These are phyloP conservation scores for Malassezia psittaci DNA, from an alignment of 1,284 basidiomycete genomes.

Conservation along the genomic window DNA sequence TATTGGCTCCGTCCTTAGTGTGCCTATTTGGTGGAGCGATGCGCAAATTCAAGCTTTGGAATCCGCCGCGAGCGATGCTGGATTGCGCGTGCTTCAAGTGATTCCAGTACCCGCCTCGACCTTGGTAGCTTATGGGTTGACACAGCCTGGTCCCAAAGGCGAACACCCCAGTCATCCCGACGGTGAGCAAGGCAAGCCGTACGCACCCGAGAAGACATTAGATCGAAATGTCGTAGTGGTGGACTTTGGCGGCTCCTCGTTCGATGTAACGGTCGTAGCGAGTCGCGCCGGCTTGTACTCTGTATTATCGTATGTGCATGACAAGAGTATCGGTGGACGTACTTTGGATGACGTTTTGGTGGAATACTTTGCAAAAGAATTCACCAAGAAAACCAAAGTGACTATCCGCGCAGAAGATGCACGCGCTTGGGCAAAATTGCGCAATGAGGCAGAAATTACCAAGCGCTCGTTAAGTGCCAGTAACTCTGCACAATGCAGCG, in stretches of 20 bases:
- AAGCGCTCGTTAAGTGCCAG: slow-evolving; percentile 86
- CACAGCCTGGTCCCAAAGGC: slow-evolving; percentile 51
- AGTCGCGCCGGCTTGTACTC: slow-evolving; percentile 55
- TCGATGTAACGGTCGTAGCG: slow-evolving; percentile 52
- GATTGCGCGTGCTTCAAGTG: slow-evolving; percentile 67
- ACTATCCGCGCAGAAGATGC: slow-evolving; percentile 54
- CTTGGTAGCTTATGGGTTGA: slow-evolving; percentile 53
- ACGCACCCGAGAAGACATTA: slow-evolving; percentile 50
- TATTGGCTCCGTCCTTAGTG: slow-evolving; percentile 71
- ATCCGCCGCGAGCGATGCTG: slow-evolving; percentile 62
- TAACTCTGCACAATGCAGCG: slow-evolving; percentile 72
- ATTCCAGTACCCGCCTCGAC: slow-evolving; percentile 72
- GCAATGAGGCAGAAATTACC: slow-evolving; percentile 84
- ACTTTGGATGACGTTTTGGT: slow-evolving; percentile 72
- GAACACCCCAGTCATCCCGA: slow-evolving; percentile 40
- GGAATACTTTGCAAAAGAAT: slow-evolving; percentile 88
- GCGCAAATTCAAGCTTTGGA: slow-evolving; percentile 63
- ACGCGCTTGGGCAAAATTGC: slow-evolving; percentile 84
- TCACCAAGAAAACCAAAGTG: slow-evolving; percentile 89
- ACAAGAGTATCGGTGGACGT: slow-evolving; percentile 55
- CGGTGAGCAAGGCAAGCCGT: slow-evolving; percentile 46
- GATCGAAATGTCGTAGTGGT: slow-evolving; percentile 55
- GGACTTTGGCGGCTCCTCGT: slow-evolving; percentile 56
- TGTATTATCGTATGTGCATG: slow-evolving; percentile 51
- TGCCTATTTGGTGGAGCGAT: slow-evolving; percentile 65